phyloP scores from a whole-genome alignment of 1,284 basidiomycete species.

The Ustilago cynodontis region DNA sequence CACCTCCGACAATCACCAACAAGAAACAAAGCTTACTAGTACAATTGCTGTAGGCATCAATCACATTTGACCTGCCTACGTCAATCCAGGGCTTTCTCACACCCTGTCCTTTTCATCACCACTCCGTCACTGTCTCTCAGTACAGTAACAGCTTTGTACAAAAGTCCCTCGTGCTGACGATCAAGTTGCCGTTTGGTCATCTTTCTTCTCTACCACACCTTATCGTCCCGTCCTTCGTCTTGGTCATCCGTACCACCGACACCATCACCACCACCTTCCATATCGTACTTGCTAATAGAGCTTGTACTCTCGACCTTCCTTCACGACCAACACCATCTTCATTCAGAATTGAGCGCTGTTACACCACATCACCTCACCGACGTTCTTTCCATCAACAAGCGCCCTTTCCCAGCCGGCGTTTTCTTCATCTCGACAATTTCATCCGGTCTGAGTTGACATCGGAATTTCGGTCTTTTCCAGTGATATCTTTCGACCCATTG shows the following conservation, averaged over 20 bases:
- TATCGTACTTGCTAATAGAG: slow-evolving; percentile 8
- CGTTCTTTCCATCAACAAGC: not conserved
- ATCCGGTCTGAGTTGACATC: not conserved
- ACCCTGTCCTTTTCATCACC: not conserved
- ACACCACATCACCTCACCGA: not conserved
- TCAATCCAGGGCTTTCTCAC: slow-evolving; percentile 15
- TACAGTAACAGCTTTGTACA: slow-evolving; percentile 33
- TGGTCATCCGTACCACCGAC: slow-evolving; percentile 5
- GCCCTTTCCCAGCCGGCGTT: not conserved
- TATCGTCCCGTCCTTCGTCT: slow-evolving; percentile 12
- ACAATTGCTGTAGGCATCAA: slow-evolving; percentile 1
- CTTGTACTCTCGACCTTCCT: slow-evolving; percentile 19
- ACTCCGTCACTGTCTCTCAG: not conserved
- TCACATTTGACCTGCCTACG: slow-evolving; percentile 13
- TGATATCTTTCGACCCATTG: not conserved
- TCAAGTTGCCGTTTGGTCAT: not conserved
- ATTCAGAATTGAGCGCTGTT: not conserved
- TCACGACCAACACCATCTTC: slow-evolving; percentile 24
- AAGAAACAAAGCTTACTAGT: slow-evolving; percentile 24
- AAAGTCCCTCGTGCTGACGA: slow-evolving; percentile 23
- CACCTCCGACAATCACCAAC: not conserved
- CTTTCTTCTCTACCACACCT: slow-evolving; percentile 6
- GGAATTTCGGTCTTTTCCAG: not conserved
- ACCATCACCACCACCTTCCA: not conserved
- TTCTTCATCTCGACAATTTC: not conserved